A percentile compares a stretch with the other conserved stretches of the same genome.
phyloP scores from a whole-genome alignment of 257 asterid species.

The Plectranthus barbatus region DNA sequence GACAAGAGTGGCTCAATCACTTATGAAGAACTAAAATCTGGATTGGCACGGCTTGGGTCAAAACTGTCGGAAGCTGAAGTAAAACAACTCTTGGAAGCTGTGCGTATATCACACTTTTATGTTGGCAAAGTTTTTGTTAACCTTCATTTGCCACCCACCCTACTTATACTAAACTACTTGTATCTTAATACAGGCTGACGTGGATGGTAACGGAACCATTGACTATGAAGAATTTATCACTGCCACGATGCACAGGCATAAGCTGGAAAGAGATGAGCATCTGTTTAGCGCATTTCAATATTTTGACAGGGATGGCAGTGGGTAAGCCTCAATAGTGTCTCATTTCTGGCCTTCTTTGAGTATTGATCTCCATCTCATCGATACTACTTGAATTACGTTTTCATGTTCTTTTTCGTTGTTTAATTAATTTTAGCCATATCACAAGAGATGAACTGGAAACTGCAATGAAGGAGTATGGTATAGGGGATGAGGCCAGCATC shows the following conservation, averaged over 20 bases:
- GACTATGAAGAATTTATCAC: constrained; percentile 63
- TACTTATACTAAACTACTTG: too few species aligned
- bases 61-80: constrained; percentile 74
- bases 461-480: constrained; percentile 80
- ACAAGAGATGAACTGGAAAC: constrained; percentile 72
- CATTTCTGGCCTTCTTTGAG: background rate
- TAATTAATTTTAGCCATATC: constrained; percentile 41
- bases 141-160: too few species aligned
- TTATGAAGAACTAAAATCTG: constrained; percentile 73
- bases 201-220: constrained; percentile 52
- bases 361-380: too few species aligned
- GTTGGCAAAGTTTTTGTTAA: background rate
- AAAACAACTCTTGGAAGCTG: constrained; percentile 91
- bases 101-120: constrained; percentile 21
- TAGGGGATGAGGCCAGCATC: constrained; percentile 73
- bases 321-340: constrained; percentile 19
- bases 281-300: constrained; percentile 42
- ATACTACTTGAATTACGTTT: too few species aligned
- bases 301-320: constrained; percentile 56
- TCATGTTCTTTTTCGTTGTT: background rate
- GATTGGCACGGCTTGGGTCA: constrained; percentile 83
- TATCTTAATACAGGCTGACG: constrained; percentile 44
- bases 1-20: constrained; percentile 87
- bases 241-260: constrained; percentile 64
- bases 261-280: constrained; percentile 55